phyloP scores from a whole-genome alignment of 108 stramenopile genomes.

The Skeletonema grethae region DNA sequence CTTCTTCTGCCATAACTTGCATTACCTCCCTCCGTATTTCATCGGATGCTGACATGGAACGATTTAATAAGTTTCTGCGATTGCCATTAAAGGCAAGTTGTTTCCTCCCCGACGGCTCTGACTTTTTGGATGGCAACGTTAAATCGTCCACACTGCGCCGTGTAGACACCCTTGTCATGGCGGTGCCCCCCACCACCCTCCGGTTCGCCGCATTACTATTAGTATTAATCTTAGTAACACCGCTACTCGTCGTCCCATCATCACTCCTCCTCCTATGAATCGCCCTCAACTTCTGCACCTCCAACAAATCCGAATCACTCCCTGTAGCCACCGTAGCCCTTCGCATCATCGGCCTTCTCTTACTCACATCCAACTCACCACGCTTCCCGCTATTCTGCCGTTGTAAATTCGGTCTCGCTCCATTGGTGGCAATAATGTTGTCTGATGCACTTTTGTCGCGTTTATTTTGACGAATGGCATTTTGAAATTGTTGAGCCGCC shows the following conservation, averaged over 20 bases:
- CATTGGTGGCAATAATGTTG: too few relatives aligned
- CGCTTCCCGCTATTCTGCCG: too few relatives aligned
- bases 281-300: not conserved
- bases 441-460: too few relatives aligned
- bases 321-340: not conserved
- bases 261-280: not conserved
- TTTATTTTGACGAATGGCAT: not conserved
- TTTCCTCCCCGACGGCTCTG: too few relatives aligned
- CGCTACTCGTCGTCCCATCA: too few relatives aligned
- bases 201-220: not conserved
- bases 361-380: too few relatives aligned
- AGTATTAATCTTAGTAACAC: too few relatives aligned
- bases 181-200: too few relatives aligned
- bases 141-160: not conserved
- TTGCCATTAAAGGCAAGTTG: too few relatives aligned
- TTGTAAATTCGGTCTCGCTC: too few relatives aligned
- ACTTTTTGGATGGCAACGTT: not conserved
- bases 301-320: not conserved
- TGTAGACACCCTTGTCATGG: too few relatives aligned
- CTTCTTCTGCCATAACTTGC: not conserved
- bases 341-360: not conserved
- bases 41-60: not conserved
- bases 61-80: not conserved
- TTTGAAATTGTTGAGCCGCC: not conserved
- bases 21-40: not conserved